These are phyloP conservation scores for Xylaria acuta DNA, from an alignment of 495 filamentous ascomycete genomes.

Conservation along the genomic window DNA sequence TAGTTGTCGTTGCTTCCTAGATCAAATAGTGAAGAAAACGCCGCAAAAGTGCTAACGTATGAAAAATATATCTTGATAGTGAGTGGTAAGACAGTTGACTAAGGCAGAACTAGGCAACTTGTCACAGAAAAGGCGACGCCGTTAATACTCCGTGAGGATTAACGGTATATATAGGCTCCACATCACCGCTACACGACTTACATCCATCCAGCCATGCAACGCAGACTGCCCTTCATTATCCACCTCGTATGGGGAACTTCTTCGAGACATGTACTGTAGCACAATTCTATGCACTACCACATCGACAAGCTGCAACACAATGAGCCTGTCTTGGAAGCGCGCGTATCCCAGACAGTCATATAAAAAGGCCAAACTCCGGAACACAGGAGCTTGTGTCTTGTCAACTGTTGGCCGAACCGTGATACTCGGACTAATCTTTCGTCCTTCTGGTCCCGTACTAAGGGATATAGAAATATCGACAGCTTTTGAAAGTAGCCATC, in stretches of 20 bases:
- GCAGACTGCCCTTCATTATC: background rate
- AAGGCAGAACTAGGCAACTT: too few species aligned
- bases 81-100: background rate
- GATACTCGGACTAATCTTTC: background rate
- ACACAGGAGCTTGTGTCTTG: background rate
- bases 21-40: background rate
- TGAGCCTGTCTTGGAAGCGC: background rate
- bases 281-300: background rate
- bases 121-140: too few species aligned
- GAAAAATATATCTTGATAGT: background rate
- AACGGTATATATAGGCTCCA: too few species aligned
- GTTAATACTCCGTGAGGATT: too few species aligned
- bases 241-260: slow-evolving; percentile 7
- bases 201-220: background rate
- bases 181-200: background rate
- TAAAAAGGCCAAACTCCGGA: background rate
- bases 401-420: background rate
- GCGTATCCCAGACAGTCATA: too few species aligned
- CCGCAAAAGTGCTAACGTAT: background rate
- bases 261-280: slow-evolving; percentile 13
- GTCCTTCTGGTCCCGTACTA: background rate
- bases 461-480: background rate
- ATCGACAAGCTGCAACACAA: background rate
- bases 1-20: background rate
- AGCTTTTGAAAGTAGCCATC: background rate